These are phyloP conservation scores for Trichophyton simii DNA, from an alignment of 2,329 filamentous ascomycete species.

Conservation along the genomic window DNA sequence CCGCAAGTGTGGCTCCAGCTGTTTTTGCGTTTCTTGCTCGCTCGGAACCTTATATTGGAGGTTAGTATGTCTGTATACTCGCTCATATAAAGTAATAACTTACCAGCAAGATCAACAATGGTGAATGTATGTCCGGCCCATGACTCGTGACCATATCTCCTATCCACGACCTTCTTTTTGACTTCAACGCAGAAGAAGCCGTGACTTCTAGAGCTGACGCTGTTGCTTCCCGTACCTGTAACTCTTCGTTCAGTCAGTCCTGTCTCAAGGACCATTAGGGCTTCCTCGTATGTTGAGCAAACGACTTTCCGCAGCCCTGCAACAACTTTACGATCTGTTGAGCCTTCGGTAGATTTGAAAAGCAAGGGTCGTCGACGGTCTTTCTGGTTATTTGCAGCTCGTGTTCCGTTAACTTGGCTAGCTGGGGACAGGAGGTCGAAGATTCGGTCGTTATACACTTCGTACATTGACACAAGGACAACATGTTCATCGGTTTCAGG, in stretches of 20 bases:
- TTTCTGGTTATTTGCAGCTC: conserved; percentile 36
- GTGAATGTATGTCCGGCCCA: conserved; percentile 74
- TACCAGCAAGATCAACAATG: conserved; percentile 79
- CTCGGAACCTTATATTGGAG: conserved; percentile 51
- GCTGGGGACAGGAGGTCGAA: conserved; percentile 68
- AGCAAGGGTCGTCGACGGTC: conserved; percentile 70
- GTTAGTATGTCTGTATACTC: conserved; percentile 13
- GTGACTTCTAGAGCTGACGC: conserved; percentile 80
- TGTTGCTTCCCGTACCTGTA: conserved; percentile 84
- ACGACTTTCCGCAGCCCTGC: conserved; percentile 83
- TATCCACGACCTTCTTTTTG: conserved; percentile 55
- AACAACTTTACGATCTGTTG: conserved; percentile 85
- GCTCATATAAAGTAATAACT: conserved; percentile 11
- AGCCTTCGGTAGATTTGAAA: conserved; percentile 84
- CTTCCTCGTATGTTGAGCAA: conserved; percentile 69
- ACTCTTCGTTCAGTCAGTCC: conserved; percentile 78
- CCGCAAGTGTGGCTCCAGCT: conserved; percentile 77
- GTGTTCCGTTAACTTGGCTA: conserved; percentile 27
- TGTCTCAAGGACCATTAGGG: conserved; percentile 78
- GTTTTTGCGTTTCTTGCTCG: conserved; percentile 89
- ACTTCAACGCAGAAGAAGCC: conserved; percentile 94
- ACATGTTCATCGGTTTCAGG: conserved; percentile 67
- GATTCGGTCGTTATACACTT: conserved; percentile 97
- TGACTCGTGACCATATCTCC: conserved; percentile 40
- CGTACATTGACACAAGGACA: conserved; percentile 92